Evolutionary conservation across 1,139 yeast genomes (phyloP), one percentile per base, ranked within the genome.

Genomic region (Debaryomycetaceae sp.): DNA sequence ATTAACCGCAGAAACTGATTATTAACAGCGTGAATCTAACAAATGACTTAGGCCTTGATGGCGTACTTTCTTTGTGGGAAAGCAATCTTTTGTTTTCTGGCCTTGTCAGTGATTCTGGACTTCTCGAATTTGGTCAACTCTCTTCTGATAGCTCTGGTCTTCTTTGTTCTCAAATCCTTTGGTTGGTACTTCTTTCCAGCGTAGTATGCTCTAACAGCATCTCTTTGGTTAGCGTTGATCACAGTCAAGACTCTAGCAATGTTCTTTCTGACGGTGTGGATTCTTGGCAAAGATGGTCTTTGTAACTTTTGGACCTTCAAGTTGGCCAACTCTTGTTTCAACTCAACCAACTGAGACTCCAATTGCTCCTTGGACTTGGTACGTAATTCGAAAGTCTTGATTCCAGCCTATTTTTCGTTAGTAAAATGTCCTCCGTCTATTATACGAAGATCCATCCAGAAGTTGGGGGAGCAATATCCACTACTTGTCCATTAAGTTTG

Each of bases 61-160:
- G 98, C 98, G 77, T 78, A 92, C 79, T 86, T 86, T 86, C 96
- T 89, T 79, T 85, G 91, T 74, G 98, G 97, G 95, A 85, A 88
- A 76, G 97, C 95, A 66, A 82, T 79, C 69, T 81, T 81, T 78
- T 79, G 84, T 88, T 92, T 92, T 77, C 81, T 81, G 67, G 91
- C 89, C 81, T 87, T 89, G 62, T 75, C 84, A 67, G 98, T 91
- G 73, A 78, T 75, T 72, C 78, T 76, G 60, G 80, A 67, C 69
- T 87, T 83, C 79, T 92, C 97, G 74, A 75, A 74, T 70, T 85
- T 79, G 73, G 97, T 83, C 71, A 92, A 83, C 72, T 83, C 81
- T 83, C 98, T 88, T 87, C 98, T 91, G 75, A 92, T 78, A 74
- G 98, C 98, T 84, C 98, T 92, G 77, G 98, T 92, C 86, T 92